A percentile compares a stretch with the other conserved stretches of the same genome.
Conservation (phyloP, 257 asterid species). For the Capsicum rhomboideum region DNA sequence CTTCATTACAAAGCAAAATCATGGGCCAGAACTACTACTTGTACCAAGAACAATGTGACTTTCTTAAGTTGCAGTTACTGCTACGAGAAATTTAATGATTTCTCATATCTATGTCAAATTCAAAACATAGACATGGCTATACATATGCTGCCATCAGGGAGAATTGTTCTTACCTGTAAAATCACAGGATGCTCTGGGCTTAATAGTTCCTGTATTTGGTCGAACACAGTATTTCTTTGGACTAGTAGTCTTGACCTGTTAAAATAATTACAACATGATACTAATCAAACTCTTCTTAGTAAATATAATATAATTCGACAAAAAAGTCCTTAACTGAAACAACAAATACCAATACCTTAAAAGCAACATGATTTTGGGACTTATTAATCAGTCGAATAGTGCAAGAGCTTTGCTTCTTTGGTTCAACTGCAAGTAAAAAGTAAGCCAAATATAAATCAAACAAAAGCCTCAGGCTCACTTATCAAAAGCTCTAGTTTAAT, state of each 20-base stretch:
- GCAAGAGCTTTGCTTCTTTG: constrained; percentile 28
- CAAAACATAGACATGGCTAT: neutral
- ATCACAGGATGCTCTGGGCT: constrained; percentile 28
- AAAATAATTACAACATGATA: neutral
- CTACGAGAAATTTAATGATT: neutral
- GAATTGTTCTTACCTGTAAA: constrained; percentile 6
- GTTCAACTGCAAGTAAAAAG: constrained; percentile 23
- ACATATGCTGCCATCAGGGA: neutral
- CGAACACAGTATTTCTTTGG: constrained; percentile 44
- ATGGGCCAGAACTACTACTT: neutral
- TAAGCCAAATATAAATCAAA: neutral
- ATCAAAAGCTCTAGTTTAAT: neutral
- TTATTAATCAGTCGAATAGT: constrained; percentile 24
- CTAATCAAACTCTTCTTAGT: neutral
- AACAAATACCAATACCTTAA: constrained; percentile 19
- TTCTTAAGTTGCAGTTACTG: neutral
- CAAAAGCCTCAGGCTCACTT: neutral
- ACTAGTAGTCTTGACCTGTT: constrained; percentile 49
- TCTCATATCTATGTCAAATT: neutral
- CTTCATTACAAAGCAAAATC: neutral
- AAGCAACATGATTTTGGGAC: constrained; percentile 28
- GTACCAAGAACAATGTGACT: neutral
- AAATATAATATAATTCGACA: neutral
- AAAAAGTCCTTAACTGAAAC: neutral
- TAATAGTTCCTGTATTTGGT: constrained; percentile 36